Evolutionary conservation across 768 basidiomycete species (phyloP).

Genomic region (Peribolospora kevripleyi): DNA sequence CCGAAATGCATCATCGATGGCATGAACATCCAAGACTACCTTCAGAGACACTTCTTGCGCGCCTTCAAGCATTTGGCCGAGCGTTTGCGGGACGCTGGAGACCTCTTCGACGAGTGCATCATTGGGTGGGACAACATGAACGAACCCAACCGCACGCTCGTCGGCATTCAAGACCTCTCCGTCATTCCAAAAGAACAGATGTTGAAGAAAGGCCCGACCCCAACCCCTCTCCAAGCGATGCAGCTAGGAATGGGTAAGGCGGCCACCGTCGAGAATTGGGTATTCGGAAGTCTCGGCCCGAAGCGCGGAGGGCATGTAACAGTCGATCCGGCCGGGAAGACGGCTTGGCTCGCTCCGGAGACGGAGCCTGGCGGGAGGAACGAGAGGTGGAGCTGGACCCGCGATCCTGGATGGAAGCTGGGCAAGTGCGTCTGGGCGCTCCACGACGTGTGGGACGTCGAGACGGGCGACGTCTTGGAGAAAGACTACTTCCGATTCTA

Average conservation of each 20-base stretch:
- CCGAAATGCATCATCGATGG: conserved; percentile 77
- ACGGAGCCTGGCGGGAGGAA: conserved; percentile 20
- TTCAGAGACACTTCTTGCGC: conserved; percentile 15
- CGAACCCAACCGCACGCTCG: conserved; percentile 71
- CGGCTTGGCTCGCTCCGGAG: conserved; percentile 45
- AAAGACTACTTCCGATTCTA: conserved; percentile 50
- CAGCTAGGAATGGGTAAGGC: conserved; percentile 67
- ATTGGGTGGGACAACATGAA: conserved; percentile 96
- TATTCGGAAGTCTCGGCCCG: conserved; percentile 58
- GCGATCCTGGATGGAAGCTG: conserved; percentile 42
- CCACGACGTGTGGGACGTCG: conserved; percentile 65
- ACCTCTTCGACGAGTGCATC: conserved; percentile 58
- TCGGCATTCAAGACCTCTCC: conserved; percentile 43
- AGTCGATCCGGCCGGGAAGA: conserved; percentile 59
- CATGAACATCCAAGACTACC: conserved; percentile 47
- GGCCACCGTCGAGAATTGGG: conserved; percentile 58
- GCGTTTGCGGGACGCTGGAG: conserved; percentile 33
- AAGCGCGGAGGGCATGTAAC: conserved; percentile 43
- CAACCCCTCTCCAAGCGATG: conserved; percentile 61
- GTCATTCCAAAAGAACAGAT: conserved; percentile 40
- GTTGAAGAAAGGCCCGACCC: conserved; percentile 64
- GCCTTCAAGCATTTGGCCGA: conserved; percentile 12
- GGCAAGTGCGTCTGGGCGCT: conserved; percentile 68
- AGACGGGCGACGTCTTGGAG: conserved; percentile 37
- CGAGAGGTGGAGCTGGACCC: conserved; percentile 58